phyloP scores from a whole-genome alignment of 768 basidiomycete genomes.

The Xerocomellus chrysenteron region DNA sequence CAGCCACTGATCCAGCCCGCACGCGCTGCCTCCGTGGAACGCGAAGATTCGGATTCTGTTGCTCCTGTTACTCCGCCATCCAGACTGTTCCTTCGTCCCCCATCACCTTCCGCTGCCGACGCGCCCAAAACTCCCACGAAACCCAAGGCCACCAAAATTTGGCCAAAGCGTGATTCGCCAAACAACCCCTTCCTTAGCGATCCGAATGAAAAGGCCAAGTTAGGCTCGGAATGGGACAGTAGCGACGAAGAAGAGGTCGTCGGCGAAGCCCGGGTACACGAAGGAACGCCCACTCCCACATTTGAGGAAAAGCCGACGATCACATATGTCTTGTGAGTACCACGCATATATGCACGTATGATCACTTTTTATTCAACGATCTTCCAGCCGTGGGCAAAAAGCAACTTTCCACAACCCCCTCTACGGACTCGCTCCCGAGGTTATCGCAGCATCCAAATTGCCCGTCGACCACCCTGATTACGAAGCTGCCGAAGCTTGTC shows the following conservation, averaged over 20 bases:
- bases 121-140: conserved; percentile 42
- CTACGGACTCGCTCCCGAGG: conserved; percentile 49
- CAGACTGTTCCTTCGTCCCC: conserved; percentile 21
- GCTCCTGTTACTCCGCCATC: conserved; percentile 27
- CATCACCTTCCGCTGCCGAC: conserved; percentile 14
- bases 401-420: conserved; percentile 63
- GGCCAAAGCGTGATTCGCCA: conserved; percentile 58
- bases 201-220: conserved; percentile 18
- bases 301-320: conserved; percentile 59
- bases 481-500: conserved; percentile 52
- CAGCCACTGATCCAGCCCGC: conserved; percentile 33
- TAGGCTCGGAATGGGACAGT: conserved; percentile 31
- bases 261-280: conserved; percentile 33
- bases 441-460: conserved; percentile 44
- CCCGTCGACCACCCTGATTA: conserved; percentile 66
- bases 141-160: conserved; percentile 34
- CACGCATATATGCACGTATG: not conserved
- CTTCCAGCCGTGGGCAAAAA: conserved; percentile 64
- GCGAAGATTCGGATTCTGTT: conserved; percentile 10
- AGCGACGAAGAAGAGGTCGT: conserved; percentile 36
- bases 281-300: conserved; percentile 37
- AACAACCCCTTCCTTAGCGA: conserved; percentile 68
- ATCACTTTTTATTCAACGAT: conserved; percentile 1
- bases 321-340: conserved; percentile 71
- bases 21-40: conserved; percentile 28